phyloP scores from a whole-genome alignment of 805 yeast species.

The Candida sphagnicola region DNA sequence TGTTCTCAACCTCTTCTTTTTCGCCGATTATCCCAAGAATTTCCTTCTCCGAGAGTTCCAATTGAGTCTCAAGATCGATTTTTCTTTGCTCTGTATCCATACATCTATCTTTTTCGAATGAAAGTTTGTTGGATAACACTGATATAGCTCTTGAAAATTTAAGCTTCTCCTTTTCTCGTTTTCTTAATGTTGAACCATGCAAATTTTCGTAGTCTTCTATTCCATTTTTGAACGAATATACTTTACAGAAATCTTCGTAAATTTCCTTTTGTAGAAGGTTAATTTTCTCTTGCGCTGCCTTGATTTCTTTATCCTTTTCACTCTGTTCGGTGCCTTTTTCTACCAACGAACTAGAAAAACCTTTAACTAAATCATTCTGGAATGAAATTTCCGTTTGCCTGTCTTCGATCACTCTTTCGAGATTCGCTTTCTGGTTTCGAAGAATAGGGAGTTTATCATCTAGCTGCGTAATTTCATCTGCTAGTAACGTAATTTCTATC shows the following conservation, averaged over 20 bases:
- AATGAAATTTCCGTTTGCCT: slow-evolving; percentile 48
- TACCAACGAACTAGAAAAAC: slow-evolving; percentile 15
- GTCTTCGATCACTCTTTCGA: slow-evolving; percentile 44
- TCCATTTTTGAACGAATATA: slow-evolving; percentile 46
- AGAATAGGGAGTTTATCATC: slow-evolving; percentile 39
- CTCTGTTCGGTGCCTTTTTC: slow-evolving; percentile 13
- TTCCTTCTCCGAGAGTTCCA: slow-evolving; percentile 30
- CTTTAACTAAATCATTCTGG: slow-evolving; percentile 28
- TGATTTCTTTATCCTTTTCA: slow-evolving; percentile 18
- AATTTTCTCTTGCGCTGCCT: slow-evolving; percentile 14
- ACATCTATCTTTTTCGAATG: slow-evolving; percentile 61
- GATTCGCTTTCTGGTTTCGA: slow-evolving; percentile 41
- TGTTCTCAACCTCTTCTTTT: slow-evolving; percentile 23
- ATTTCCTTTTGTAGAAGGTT: slow-evolving; percentile 38
- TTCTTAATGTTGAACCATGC: slow-evolving; percentile 56
- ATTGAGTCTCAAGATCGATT: slow-evolving; percentile 37
- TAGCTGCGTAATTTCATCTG: slow-evolving; percentile 41
- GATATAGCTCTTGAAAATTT: slow-evolving; percentile 59
- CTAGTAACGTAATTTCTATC: slow-evolving; percentile 50
- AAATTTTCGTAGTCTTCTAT: slow-evolving; percentile 68
- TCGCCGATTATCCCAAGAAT: slow-evolving; percentile 27
- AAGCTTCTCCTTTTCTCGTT: slow-evolving; percentile 57
- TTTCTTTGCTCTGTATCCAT: slow-evolving; percentile 48
- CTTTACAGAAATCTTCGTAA: slow-evolving; percentile 52
- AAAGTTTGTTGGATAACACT: slow-evolving; percentile 54